Conservation (phyloP, 176 grass and related monocot genomes). For the Bolboschoenus planiculmis region DNA sequence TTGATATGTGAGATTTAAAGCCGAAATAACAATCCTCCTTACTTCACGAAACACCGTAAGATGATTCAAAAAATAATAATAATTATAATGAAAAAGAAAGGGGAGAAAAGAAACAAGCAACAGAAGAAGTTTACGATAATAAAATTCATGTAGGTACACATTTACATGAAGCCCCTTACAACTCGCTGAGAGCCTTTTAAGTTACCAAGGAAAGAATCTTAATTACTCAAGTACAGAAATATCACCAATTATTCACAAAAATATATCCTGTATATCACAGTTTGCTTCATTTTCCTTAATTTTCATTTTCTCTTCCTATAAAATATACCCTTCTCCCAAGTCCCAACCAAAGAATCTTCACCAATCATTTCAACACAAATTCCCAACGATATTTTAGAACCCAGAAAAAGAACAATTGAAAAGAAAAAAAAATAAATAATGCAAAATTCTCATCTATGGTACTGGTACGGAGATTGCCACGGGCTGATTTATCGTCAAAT, state of each 20-base stretch:
- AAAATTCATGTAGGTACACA: conserved; percentile 43
- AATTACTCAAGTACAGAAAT: neutral
- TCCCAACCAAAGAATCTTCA: conserved; percentile 18
- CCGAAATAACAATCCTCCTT: no score
- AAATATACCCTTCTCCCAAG: conserved; percentile 22
- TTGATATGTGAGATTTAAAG: no score
- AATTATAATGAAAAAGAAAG: no score
- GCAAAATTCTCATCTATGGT: conserved; percentile 41
- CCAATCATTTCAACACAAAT: conserved; percentile 19
- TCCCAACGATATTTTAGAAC: neutral
- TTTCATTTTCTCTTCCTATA: conserved; percentile 19
- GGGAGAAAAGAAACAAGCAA: no score
- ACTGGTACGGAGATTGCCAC: conserved; percentile 66
- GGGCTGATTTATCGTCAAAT: conserved; percentile 44
- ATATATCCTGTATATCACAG: conserved; percentile 40
- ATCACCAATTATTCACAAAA: conserved; percentile 19
- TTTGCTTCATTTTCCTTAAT: neutral
- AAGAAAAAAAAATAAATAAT: conserved; percentile 29
- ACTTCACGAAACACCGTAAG: no score
- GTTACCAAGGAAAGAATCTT: neutral
- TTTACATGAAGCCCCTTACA: conserved; percentile 23
- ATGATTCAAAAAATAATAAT: no score
- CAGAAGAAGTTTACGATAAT: conserved; percentile 35
- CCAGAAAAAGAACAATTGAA: conserved; percentile 28
- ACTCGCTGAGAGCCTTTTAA: neutral